Percentiles rank a stretch among this genome's conserved stretches.
These are phyloP conservation scores for Entomortierella beljakovae DNA, from an alignment of 192 early-diverging fungal species.

Conservation along the genomic window DNA sequence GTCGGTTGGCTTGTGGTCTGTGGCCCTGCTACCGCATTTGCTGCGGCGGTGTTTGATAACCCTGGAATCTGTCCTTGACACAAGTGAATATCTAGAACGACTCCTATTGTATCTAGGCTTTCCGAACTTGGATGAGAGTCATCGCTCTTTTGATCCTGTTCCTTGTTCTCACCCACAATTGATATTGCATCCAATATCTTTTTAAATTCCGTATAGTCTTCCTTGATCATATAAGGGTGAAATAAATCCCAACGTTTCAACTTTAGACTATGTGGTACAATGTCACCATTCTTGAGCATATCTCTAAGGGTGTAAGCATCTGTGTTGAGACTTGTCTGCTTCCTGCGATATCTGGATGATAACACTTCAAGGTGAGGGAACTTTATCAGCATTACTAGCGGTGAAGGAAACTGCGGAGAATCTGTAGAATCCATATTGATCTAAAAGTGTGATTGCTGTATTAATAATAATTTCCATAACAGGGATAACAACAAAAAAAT, in stretches of 20 bases:
- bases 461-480: background rate
- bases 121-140: no score
- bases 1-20: background rate
- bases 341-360: slow-evolving; percentile 51
- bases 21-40: background rate
- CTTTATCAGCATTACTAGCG: slow-evolving; percentile 64
- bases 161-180: slow-evolving; percentile 6
- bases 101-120: slow-evolving; percentile 11
- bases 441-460: slow-evolving; percentile 8
- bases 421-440: slow-evolving; percentile 63
- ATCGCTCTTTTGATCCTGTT: no score
- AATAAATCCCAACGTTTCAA: slow-evolving; percentile 54
- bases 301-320: slow-evolving; percentile 59
- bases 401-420: slow-evolving; percentile 55
- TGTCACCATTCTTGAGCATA: slow-evolving; percentile 44
- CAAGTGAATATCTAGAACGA: slow-evolving; percentile 23
- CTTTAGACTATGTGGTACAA: slow-evolving; percentile 37
- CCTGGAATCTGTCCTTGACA: slow-evolving; percentile 7
- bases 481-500: background rate
- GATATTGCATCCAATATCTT: slow-evolving; percentile 37
- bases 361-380: slow-evolving; percentile 56
- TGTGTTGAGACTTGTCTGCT: slow-evolving; percentile 53
- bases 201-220: slow-evolving; percentile 52
- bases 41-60: background rate
- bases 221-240: slow-evolving; percentile 59